Evolutionary conservation across 2,329 filamentous ascomycete species (phyloP).

Genomic region (Elsinoe fawcettii): DNA sequence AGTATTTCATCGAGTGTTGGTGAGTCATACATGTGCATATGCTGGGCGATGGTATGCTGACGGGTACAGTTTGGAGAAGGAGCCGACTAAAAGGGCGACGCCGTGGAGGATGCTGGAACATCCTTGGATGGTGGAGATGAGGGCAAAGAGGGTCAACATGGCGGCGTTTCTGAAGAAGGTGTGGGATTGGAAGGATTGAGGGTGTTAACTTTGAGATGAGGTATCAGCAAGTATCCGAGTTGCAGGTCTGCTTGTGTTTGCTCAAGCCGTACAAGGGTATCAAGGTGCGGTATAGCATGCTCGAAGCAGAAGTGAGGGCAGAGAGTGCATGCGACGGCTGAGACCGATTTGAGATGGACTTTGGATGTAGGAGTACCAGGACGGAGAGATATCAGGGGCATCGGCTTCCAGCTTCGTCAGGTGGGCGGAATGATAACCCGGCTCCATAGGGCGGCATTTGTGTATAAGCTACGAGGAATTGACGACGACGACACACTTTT

Average conservation of each 20-base stretch:
- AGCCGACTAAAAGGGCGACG: slow-evolving; percentile 74
- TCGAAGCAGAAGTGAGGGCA: not conserved
- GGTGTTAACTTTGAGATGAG: too few relatives aligned
- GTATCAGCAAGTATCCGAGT: too few relatives aligned
- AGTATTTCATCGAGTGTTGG: slow-evolving; percentile 99
- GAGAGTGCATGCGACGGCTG: not conserved
- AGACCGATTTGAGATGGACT: not conserved
- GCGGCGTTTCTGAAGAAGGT: slow-evolving; percentile 85
- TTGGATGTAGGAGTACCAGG: not conserved
- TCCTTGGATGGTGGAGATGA: slow-evolving; percentile 98
- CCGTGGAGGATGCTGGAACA: slow-evolving; percentile 99
- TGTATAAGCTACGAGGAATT: not conserved
- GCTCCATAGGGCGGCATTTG: slow-evolving; percentile 1
- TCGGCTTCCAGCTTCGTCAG: not conserved
- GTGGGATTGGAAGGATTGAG: slow-evolving; percentile 84
- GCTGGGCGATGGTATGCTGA: not conserved
- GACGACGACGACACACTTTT: not conserved
- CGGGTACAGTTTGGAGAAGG: slow-evolving; percentile 75
- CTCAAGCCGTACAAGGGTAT: too few relatives aligned
- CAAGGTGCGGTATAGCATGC: too few relatives aligned
- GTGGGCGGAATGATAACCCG: not conserved
- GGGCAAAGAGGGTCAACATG: slow-evolving; percentile 95
- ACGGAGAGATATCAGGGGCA: not conserved
- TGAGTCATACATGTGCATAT: slow-evolving; percentile 44
- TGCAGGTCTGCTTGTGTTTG: too few relatives aligned